Evolutionary conservation across 306 rosid species (phyloP), one percentile per base, ranked within the genome.

Genomic region (Dalbergia cultrata): DNA sequence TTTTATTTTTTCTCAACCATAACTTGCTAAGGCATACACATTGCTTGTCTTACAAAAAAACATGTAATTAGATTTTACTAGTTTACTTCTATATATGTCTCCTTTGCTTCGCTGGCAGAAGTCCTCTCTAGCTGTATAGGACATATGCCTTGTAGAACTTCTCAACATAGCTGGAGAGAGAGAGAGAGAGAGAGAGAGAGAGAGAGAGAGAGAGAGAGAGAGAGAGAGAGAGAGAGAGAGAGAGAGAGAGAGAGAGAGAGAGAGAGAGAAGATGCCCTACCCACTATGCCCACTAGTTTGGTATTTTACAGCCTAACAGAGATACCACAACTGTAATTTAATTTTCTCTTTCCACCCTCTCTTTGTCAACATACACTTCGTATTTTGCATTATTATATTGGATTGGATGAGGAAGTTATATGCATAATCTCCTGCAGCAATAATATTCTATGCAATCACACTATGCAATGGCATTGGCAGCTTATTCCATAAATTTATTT

Each of bases 281-380:
- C 89, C 90, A 91, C 86, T 79, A 74, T 86, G 76, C 77, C 88
- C 86, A 74, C 86, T 58, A 67, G 41, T 80, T 67, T 85, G 86
- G 77, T 85, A 86, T 87, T 89, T 89, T 86, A 86, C 89, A 84
- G 72, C 87, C 90, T 58, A 77, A 49, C 80, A 85, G 62, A 85
- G 76, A 81, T 76, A 76, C 87, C 67, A 34, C 82, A 56, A 22
- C 61, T 61, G 59, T 74, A 69, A 68, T 13, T 45, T 37, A 37
- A 11, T 59, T 69, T 65, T 68, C 62, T 79, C 73, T 80, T 43
- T 60, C 65, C 44, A 18, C 19, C 0, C 7, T 50, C 9, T 16
- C 6, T 35, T 56, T 72, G 21, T 70, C 65, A 7, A 0, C 18
- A 3, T 68, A 26, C 72, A 26, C 4, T 9, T 39, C 56, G 12